Percentiles rank a stretch among this genome's conserved stretches.
Conservation (phyloP, 1,139 yeast species). For the Geotrichum phurueaensis region DNA sequence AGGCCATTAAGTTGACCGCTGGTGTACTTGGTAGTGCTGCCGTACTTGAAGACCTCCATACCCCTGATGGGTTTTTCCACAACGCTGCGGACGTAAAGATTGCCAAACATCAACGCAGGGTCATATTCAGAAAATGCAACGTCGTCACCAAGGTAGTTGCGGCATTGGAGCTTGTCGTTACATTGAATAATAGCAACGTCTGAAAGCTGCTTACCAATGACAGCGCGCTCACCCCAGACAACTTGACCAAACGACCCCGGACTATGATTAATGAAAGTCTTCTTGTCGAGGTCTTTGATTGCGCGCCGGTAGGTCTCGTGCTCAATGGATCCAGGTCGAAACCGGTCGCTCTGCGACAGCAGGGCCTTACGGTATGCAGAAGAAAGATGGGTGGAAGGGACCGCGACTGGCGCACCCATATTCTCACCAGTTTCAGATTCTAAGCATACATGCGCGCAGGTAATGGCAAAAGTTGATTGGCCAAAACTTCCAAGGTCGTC, state of each 20-base stretch:
- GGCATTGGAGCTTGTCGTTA: conserved; percentile 48
- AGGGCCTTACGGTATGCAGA: conserved; percentile 68
- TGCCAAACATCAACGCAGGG: conserved; percentile 76
- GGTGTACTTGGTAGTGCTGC: conserved; percentile 81
- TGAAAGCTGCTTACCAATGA: conserved; percentile 55
- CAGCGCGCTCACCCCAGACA: conserved; percentile 87
- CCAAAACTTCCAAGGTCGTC: conserved; percentile 48
- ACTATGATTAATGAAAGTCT: background rate
- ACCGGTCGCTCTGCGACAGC: conserved; percentile 53
- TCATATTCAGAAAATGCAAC: conserved; percentile 67
- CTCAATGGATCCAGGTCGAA: conserved; percentile 48
- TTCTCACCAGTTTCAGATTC: conserved; percentile 35
- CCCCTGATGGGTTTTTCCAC: conserved; percentile 49
- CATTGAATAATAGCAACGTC: conserved; percentile 84
- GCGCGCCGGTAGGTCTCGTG: conserved; percentile 61
- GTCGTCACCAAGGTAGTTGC: conserved; percentile 76
- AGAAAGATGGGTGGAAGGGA: conserved; percentile 77
- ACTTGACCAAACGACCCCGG: conserved; percentile 66
- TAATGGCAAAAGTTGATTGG: conserved; percentile 70
- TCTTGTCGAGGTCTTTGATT: conserved; percentile 45
- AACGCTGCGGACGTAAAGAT: conserved; percentile 54
- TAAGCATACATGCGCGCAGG: conserved; percentile 90
- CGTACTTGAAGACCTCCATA: conserved; percentile 78
- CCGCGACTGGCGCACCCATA: conserved; percentile 40
- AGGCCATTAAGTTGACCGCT: conserved; percentile 72